Percentiles rank a stretch among this genome's conserved stretches.
Conservation (phyloP, 2,329 filamentous ascomycete species). For the Fusarium scirpi region DNA sequence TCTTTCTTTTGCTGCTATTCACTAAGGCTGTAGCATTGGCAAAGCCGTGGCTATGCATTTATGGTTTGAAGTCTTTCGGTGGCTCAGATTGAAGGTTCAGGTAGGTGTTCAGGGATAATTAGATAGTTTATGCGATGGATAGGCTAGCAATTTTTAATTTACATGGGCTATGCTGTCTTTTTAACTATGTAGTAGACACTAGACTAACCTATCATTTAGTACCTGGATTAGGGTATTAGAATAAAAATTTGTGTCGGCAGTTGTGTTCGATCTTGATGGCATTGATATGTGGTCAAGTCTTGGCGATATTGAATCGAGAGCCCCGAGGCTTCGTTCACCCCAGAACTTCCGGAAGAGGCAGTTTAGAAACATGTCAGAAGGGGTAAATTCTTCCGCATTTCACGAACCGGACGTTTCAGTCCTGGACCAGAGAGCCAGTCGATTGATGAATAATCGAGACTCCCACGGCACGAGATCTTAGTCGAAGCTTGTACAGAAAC, state of each 20-base stretch:
- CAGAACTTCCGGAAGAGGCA: not conserved
- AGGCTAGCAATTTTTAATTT: conserved; percentile 10
- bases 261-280: not conserved
- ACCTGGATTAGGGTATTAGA: not conserved
- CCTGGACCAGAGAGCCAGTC: conserved; percentile 2
- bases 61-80: conserved; percentile 12
- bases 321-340: not conserved
- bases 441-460: conserved; percentile 29
- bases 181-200: conserved; percentile 1
- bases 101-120: conserved; percentile 13
- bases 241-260: not conserved
- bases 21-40: not conserved
- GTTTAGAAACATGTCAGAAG: not conserved
- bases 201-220: not conserved
- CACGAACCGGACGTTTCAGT: conserved; percentile 26
- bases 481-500: conserved; percentile 29
- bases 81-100: conserved; percentile 20
- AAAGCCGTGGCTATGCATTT: conserved; percentile 13
- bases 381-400: not conserved
- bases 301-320: conserved; percentile 4
- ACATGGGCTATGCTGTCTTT: conserved; percentile 5
- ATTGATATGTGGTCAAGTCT: not conserved
- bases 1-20: not conserved
- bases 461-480: conserved; percentile 15
- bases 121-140: conserved; percentile 2